A percentile compares a stretch with the other conserved stretches of the same genome.
phyloP scores from a whole-genome alignment of 2,329 filamentous ascomycete genomes.

The Clonostachys byssicola region DNA sequence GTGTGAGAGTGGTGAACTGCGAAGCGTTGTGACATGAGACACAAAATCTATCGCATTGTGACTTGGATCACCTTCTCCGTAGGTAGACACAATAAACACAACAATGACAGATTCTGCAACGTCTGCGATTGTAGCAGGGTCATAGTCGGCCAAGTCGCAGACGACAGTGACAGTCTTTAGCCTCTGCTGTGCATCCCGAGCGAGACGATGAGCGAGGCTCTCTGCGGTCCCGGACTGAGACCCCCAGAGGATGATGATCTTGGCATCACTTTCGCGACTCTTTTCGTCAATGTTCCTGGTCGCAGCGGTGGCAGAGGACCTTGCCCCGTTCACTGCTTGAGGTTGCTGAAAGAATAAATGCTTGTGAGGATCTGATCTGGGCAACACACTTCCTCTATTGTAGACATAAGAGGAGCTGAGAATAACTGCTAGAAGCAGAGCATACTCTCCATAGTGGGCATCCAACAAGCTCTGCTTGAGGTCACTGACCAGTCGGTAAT shows the following conservation, averaged over 20 bases:
- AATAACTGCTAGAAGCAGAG: not conserved
- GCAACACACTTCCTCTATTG: not conserved
- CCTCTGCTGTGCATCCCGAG: conserved; percentile 84
- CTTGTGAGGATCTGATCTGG: not conserved
- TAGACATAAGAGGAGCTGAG: not conserved
- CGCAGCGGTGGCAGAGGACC: not conserved
- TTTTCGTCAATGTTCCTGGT: not conserved
- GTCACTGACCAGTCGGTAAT: not conserved
- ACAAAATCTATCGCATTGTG: conserved; percentile 98
- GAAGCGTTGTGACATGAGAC: conserved; percentile 54
- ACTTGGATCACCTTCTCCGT: conserved; percentile 96
- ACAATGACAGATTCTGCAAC: not conserved
- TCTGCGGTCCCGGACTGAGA: conserved; percentile 96
- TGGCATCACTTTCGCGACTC: not conserved
- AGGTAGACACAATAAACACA: conserved; percentile 66
- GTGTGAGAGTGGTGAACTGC: conserved; percentile 78
- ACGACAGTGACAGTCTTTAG: conserved; percentile 15
- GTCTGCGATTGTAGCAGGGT: not conserved
- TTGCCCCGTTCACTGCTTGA: not conserved
- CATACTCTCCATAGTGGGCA: not conserved
- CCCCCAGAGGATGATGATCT: conserved; percentile 51
- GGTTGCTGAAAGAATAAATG: not conserved
- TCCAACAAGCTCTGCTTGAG: not conserved
- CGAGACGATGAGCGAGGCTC: conserved; percentile 81
- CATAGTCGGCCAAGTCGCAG: conserved; percentile 2